phyloP scores from a whole-genome alignment of 331 rosid species.

The Telfairia occidentalis region DNA sequence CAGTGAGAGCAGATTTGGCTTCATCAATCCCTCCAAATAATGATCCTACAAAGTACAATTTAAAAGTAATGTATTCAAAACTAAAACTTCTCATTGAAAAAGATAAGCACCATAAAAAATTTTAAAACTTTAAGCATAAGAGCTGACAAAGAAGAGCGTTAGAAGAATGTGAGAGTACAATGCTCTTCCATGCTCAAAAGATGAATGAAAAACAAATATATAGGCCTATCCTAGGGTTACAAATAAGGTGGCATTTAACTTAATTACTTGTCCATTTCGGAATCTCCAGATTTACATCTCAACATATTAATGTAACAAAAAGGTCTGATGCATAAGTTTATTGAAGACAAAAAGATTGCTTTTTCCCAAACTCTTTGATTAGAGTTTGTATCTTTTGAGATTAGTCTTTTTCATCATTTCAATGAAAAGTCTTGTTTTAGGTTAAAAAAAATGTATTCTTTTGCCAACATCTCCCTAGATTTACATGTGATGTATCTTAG shows the following conservation, averaged over 20 bases:
- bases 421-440: no score
- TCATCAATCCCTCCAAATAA: constrained; percentile 65
- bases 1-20: constrained; percentile 55
- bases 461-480: neutral
- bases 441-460: no score
- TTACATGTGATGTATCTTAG: neutral
- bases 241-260: neutral
- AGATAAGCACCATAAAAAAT: neutral
- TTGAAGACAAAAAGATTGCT: neutral
- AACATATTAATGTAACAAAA: neutral
- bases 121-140: neutral
- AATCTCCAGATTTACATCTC: neutral
- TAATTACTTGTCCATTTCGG: neutral
- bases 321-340: neutral
- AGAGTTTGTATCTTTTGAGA: no score
- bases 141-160: neutral
- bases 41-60: constrained; percentile 43
- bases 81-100: neutral
- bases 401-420: no score
- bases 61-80: constrained; percentile 5
- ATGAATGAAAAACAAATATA: neutral
- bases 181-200: neutral
- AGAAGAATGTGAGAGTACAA: neutral
- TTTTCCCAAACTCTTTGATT: neutral
- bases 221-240: neutral